phyloP scores from a whole-genome alignment of 2,329 filamentous ascomycete genomes.

The Coleophoma cylindrospora region DNA sequence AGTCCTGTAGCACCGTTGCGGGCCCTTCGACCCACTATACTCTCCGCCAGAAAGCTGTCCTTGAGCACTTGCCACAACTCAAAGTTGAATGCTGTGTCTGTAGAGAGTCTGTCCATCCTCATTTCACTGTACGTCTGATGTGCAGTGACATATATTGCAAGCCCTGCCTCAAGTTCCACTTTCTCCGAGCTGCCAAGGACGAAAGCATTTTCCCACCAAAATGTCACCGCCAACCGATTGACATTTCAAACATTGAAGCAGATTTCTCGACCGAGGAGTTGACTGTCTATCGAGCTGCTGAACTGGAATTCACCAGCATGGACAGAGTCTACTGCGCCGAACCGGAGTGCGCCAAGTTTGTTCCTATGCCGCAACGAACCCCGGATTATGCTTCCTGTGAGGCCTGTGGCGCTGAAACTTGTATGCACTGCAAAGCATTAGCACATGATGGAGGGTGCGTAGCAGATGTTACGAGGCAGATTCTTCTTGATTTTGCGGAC shows the following conservation, averaged over 20 bases:
- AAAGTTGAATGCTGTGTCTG: conserved; percentile 18
- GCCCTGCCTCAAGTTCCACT: conserved; percentile 17
- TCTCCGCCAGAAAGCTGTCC: conserved; percentile 11
- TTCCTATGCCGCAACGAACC: conserved; percentile 7
- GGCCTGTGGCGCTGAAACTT: conserved; percentile 10
- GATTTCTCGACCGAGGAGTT: conserved; percentile 13
- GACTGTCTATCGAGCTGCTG: conserved; percentile 10
- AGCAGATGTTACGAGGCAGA: conserved; percentile 11
- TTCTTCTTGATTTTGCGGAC: conserved; percentile 7
- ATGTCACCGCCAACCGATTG: conserved; percentile 14
- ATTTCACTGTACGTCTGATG: conserved; percentile 14
- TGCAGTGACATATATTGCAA: conserved; percentile 18
- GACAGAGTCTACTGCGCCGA: conserved; percentile 17
- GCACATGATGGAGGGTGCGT: conserved; percentile 11
- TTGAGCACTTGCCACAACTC: conserved; percentile 16
- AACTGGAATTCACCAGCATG: conserved; percentile 14
- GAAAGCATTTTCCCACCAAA: conserved; percentile 17
- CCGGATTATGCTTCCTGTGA: conserved; percentile 9
- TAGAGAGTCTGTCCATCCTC: conserved; percentile 13
- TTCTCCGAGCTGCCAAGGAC: conserved; percentile 15
- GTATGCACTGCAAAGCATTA: conserved; percentile 12
- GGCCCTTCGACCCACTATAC: conserved; percentile 11
- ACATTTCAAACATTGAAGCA: conserved; percentile 14
- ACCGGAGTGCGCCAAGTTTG: conserved; percentile 11
- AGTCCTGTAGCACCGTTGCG: conserved; percentile 9